Conservation (phyloP, 2,329 filamentous ascomycete genomes). For the Cladophialophora carrionii region DNA sequence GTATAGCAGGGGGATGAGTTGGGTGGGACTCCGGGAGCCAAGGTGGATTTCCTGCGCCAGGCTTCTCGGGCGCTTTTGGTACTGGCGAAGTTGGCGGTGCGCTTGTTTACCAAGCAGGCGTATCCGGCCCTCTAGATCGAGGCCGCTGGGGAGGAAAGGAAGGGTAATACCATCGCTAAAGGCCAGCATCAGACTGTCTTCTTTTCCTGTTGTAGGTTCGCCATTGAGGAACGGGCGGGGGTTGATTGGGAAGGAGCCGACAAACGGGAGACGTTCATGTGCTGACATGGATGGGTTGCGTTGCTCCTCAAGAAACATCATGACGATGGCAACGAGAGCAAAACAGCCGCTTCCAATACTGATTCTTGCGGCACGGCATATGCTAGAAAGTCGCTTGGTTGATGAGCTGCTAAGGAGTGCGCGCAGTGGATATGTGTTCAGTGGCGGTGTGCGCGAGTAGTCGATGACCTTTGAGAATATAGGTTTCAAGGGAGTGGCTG, state of each 20-base stretch:
- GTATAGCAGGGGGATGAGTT: slow-evolving; percentile 33
- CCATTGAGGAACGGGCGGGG: slow-evolving; percentile 33
- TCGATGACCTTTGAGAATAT: slow-evolving; percentile 28
- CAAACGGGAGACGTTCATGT: slow-evolving; percentile 30
- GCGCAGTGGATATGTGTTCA: slow-evolving; percentile 28
- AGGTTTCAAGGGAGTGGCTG: slow-evolving; percentile 17
- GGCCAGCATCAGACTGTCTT: slow-evolving; percentile 36
- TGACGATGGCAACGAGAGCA: slow-evolving; percentile 35
- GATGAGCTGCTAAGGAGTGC: slow-evolving; percentile 24
- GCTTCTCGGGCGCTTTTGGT: slow-evolving; percentile 33
- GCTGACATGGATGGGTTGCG: slow-evolving; percentile 28
- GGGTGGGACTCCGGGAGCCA: slow-evolving; percentile 33
- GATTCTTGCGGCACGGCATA: slow-evolving; percentile 33
- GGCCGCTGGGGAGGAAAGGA: slow-evolving; percentile 31
- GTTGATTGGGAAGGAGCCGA: slow-evolving; percentile 38
- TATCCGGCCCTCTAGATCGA: slow-evolving; percentile 32
- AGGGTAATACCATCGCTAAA: slow-evolving; percentile 37
- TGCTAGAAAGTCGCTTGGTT: slow-evolving; percentile 21
- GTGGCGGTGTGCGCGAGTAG: slow-evolving; percentile 31
- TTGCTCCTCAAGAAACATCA: slow-evolving; percentile 36
- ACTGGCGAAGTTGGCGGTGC: slow-evolving; percentile 34
- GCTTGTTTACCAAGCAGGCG: slow-evolving; percentile 34
- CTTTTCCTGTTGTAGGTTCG: slow-evolving; percentile 29
- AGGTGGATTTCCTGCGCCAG: slow-evolving; percentile 27
- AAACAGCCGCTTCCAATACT: slow-evolving; percentile 36